Percentiles rank a stretch among this genome's conserved stretches.
phyloP scores from a whole-genome alignment of 225 moss, liverwort and hornwort species.

The Marchantia polymorpha region DNA sequence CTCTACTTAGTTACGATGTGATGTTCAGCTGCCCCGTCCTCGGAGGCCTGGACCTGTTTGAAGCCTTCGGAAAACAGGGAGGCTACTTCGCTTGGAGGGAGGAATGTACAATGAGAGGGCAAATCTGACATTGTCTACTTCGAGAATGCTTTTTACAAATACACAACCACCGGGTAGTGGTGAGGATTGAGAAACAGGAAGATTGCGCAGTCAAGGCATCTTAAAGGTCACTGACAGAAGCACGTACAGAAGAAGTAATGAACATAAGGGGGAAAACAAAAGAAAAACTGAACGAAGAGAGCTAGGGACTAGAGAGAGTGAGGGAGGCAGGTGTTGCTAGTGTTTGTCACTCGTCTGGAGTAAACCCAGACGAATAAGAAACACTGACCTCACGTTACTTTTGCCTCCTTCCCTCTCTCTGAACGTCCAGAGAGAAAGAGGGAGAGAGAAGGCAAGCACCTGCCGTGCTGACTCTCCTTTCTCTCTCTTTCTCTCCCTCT shows the following conservation, averaged over 20 bases:
- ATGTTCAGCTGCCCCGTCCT: background rate
- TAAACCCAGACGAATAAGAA: slow-evolving; percentile 41
- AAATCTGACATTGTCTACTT: slow-evolving; percentile 3
- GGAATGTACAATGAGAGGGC: slow-evolving; percentile 13
- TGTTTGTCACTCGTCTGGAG: slow-evolving; percentile 40
- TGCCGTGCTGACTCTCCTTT: slow-evolving; percentile 65
- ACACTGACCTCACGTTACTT: slow-evolving; percentile 41
- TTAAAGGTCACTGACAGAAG: background rate
- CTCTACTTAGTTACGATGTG: background rate
- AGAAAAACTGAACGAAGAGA: slow-evolving; percentile 43
- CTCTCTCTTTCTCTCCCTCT: slow-evolving; percentile 99
- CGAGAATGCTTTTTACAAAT: background rate
- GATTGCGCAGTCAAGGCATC: background rate
- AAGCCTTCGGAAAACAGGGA: background rate
- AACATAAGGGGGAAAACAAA: background rate
- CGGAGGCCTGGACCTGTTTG: background rate
- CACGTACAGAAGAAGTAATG: background rate
- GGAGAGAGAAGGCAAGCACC: slow-evolving; percentile 91
- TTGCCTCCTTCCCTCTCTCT: slow-evolving; percentile 88
- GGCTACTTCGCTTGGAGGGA: background rate
- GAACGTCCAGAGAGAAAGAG: slow-evolving; percentile 90
- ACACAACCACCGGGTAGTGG: background rate
- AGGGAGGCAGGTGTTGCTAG: slow-evolving; percentile 77
- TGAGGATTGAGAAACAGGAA: background rate
- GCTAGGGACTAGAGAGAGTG: slow-evolving; percentile 92